Percentiles rank a stretch among this genome's conserved stretches.
These are phyloP conservation scores for Tolypocladium guangdongense DNA, from an alignment of 2,329 filamentous ascomycete species.

Conservation along the genomic window DNA sequence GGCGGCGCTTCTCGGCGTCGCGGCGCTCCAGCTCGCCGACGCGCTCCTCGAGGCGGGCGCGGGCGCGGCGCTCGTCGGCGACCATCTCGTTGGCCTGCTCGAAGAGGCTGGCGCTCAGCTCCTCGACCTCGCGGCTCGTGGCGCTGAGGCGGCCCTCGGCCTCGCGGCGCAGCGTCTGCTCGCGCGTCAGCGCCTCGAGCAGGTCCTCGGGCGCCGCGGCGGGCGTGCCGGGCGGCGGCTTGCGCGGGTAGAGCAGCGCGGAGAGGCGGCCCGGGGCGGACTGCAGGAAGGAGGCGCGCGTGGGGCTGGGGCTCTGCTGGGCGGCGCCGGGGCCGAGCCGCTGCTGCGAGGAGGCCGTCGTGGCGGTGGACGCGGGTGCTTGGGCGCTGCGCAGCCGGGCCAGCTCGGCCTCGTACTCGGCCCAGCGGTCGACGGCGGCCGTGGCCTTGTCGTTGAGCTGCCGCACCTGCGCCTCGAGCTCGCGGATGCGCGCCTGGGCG, in stretches of 20 bases:
- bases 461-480: constrained; percentile 61
- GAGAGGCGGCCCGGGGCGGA: constrained; percentile 33
- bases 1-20: constrained; percentile 56
- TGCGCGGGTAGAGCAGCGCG: constrained; percentile 33
- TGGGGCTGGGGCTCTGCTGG: constrained; percentile 14
- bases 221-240: constrained; percentile 20
- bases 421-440: constrained; percentile 52
- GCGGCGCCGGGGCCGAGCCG: constrained; percentile 3
- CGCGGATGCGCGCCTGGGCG: constrained; percentile 50
- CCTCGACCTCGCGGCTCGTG: constrained; percentile 65
- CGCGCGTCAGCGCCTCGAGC: constrained; percentile 52
- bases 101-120: constrained; percentile 64
- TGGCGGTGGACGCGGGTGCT: constrained; percentile 12
- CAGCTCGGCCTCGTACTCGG: constrained; percentile 74
- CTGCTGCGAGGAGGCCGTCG: constrained; percentile 13
- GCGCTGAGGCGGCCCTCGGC: constrained; percentile 58
- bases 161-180: constrained; percentile 54
- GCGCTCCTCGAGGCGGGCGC: constrained; percentile 60
- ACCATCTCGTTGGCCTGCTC: constrained; percentile 86
- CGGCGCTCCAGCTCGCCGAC: constrained; percentile 57
- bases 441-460: constrained; percentile 61
- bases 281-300: constrained; percentile 34
- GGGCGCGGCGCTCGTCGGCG: constrained; percentile 58
- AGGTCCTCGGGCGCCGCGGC: constrained; percentile 34
- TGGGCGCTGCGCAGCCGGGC: constrained; percentile 38